Percentiles rank a stretch among this genome's conserved stretches.
These are phyloP conservation scores for Prunella vulgaris DNA, from an alignment of 257 asterid species.

Conservation along the genomic window DNA sequence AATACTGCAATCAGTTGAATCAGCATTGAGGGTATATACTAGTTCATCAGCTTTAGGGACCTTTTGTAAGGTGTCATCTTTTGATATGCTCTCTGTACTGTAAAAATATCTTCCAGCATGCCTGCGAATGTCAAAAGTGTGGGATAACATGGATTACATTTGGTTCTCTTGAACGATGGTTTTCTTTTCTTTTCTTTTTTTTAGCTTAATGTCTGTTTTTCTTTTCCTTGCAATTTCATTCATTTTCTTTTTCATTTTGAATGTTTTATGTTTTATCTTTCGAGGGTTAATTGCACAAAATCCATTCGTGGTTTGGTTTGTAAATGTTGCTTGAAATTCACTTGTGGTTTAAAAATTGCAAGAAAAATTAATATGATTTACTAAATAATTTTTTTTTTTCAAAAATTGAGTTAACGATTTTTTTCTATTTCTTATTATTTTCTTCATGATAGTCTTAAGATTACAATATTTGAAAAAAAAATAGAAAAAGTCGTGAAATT, in stretches of 20 bases:
- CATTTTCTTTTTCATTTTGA: not conserved
- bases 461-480: no score
- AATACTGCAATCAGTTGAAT: conserved; percentile 63
- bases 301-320: no score
- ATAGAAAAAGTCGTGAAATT: no score
- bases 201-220: not conserved
- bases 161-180: not conserved
- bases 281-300: no score
- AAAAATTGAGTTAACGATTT: no score
- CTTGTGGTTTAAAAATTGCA: no score
- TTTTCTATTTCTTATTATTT: no score
- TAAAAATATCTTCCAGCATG: not conserved
- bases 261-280: no score
- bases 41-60: not conserved
- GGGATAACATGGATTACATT: not conserved
- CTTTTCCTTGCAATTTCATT: not conserved
- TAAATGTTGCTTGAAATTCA: no score
- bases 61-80: not conserved
- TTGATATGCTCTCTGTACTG: not conserved
- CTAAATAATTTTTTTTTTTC: no score
- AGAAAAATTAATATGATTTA: no score
- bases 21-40: conserved; percentile 20
- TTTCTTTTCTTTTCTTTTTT: not conserved
- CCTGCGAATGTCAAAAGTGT: conserved; percentile 18
- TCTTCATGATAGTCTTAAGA: no score